Evolutionary conservation across 148 eudicot species (phyloP), one percentile per base, ranked within the genome.

Genomic region (Rhododendron mucronatum): DNA sequence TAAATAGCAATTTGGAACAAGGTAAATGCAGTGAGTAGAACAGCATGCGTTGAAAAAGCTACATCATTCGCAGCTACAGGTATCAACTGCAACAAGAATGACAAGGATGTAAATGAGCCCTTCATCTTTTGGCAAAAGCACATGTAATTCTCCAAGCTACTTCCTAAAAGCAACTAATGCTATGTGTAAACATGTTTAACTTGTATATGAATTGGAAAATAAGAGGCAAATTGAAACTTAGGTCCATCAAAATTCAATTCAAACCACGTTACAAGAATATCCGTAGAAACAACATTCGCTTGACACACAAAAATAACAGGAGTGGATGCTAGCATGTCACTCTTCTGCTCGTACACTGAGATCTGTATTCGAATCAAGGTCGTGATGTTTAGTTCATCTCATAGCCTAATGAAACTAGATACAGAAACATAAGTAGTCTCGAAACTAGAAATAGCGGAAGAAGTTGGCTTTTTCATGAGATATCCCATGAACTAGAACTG

Each of bases 31-130:
- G 96, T 94, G 86, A 95, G 71, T n/a, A 94, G 59, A 84, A 95
- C 96, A 86, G 96, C 96, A 88, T 94, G 95, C 10, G 74, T 83
- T 4, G 96, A 94, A 87, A 93, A 94, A 45, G 95, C 96, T 83
- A 94, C 97, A 88, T 92, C 97, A 86, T 93, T 93, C 41, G 93
- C 93, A 82, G 95, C 96, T 26, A 95, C 99, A 3, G 99, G 99
- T 89, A 96, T 94, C 96, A 96, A 86, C 99, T 95, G 94, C 89
- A 86, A 28, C 78, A 44, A 61, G 39, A 69, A 63, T 39, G 35
- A 39, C 1, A 82, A 57, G 18, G 23, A 86, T 23, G 61, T 4
- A 39, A 16, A 57, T 35, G 7, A 47, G 3, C 33, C 39, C 59
- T 63, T 48, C 15, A 41, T 47, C 35, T 33, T 28, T 18, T 71